Percentiles rank a stretch among this genome's conserved stretches.
Conservation (phyloP, 2,329 filamentous ascomycete species). For the Ceratocystis ficicola region DNA sequence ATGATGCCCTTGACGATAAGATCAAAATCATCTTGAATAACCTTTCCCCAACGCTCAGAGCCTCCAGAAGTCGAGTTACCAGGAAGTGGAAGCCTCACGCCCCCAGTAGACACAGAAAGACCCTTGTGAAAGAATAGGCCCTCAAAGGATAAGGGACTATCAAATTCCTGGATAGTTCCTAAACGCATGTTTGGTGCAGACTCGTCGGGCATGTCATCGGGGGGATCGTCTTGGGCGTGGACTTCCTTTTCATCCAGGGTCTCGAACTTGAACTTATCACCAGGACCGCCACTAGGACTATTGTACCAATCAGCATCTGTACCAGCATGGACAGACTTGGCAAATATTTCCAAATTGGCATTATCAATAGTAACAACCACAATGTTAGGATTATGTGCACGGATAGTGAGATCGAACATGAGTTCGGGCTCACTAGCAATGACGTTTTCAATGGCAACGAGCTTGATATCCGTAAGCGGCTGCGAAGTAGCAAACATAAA, state of each 20-base stretch:
- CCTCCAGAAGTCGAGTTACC: constrained; percentile 84
- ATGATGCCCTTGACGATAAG: constrained; percentile 83
- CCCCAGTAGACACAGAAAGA: constrained; percentile 61
- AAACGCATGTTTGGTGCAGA: constrained; percentile 74
- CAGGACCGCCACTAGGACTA: constrained; percentile 26
- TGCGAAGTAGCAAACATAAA: constrained; percentile 90
- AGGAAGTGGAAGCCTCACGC: constrained; percentile 68
- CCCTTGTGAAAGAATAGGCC: constrained; percentile 73
- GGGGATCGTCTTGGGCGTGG: constrained; percentile 30
- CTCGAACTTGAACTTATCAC: not conserved
- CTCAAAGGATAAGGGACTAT: constrained; percentile 79
- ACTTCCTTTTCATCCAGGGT: constrained; percentile 10
- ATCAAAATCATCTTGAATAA: constrained; percentile 84
- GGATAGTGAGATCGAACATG: constrained; percentile 82
- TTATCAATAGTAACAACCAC: constrained; percentile 76
- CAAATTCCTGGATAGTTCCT: constrained; percentile 76
- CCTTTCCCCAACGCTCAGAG: constrained; percentile 75
- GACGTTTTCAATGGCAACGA: constrained; percentile 75
- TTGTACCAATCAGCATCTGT: constrained; percentile 51
- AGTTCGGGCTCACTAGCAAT: constrained; percentile 88
- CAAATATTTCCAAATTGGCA: constrained; percentile 85
- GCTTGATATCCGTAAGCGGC: constrained; percentile 64
- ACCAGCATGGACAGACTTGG: constrained; percentile 83
- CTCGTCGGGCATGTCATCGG: constrained; percentile 50
- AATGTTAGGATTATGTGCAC: constrained; percentile 84